phyloP scores from a whole-genome alignment of 2,329 filamentous ascomycete genomes.

The Xylaria digitata region DNA sequence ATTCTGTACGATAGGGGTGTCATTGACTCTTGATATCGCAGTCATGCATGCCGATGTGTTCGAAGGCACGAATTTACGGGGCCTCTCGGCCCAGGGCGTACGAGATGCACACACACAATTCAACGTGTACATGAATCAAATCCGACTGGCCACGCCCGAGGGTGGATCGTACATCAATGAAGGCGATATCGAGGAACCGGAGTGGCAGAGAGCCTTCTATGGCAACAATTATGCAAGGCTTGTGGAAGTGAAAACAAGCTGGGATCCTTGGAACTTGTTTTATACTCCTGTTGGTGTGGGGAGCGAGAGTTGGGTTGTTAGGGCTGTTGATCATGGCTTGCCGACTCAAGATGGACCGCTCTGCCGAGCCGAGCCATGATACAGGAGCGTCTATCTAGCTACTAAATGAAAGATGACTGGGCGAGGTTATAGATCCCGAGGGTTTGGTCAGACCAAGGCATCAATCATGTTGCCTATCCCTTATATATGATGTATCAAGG shows the following conservation, averaged over 20 bases:
- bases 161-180: constrained; percentile 64
- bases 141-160: constrained; percentile 53
- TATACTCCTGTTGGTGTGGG: constrained; percentile 63
- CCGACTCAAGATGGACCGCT: constrained; percentile 53
- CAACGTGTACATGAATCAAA: constrained; percentile 43
- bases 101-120: constrained; percentile 40
- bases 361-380: constrained; percentile 45
- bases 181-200: constrained; percentile 60
- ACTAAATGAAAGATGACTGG: neutral
- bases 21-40: constrained; percentile 27
- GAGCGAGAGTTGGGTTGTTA: constrained; percentile 61
- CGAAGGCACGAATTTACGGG: constrained; percentile 39
- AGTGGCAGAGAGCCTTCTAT: constrained; percentile 60
- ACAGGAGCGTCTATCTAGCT: neutral
- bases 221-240: constrained; percentile 58
- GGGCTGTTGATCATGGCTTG: constrained; percentile 40
- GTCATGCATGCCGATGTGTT: constrained; percentile 51
- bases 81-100: constrained; percentile 41
- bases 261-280: constrained; percentile 60
- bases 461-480: neutral
- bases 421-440: neutral
- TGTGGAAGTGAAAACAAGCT: constrained; percentile 59
- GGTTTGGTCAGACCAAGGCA: neutral
- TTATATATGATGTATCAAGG: neutral
- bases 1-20: neutral